A percentile compares a stretch with the other conserved stretches of the same genome.
Conservation (phyloP, 352 stramenopile species). For the Aphanomyces invadans region DNA sequence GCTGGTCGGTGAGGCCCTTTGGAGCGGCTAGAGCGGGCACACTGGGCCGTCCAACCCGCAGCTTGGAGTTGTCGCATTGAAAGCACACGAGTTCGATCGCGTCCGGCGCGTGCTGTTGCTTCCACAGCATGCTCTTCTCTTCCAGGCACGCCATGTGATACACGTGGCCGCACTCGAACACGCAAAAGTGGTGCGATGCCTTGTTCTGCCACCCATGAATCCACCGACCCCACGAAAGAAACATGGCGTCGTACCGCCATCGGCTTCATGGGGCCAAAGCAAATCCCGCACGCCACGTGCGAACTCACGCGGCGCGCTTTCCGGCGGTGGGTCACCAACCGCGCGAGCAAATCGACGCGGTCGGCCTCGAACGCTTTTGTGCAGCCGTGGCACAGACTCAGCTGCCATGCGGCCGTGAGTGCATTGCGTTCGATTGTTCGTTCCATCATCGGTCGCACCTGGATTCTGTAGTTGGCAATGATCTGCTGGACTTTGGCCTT, state of each 20-base stretch:
- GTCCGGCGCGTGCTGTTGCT: constrained; percentile 43
- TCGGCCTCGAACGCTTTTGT: constrained; percentile 76
- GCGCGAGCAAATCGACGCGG: constrained; percentile 55
- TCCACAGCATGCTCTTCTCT: constrained; percentile 85
- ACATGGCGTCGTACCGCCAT: not conserved
- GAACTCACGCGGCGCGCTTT: constrained; percentile 47
- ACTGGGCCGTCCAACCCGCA: constrained; percentile 37
- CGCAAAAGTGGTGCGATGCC: constrained; percentile 39
- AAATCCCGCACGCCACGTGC: constrained; percentile 58
- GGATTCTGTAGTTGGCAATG: constrained; percentile 70
- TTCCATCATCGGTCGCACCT: constrained; percentile 37
- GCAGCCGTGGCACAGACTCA: constrained; percentile 67
- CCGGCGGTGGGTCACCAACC: constrained; percentile 57
- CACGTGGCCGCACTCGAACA: constrained; percentile 77
- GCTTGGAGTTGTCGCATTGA: constrained; percentile 74
- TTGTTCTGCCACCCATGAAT: not conserved
- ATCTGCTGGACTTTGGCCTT: constrained; percentile 78
- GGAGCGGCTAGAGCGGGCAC: constrained; percentile 28
- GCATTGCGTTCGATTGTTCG: too few relatives aligned
- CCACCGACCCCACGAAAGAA: not conserved
- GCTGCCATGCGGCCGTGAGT: constrained; percentile 33
- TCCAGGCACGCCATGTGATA: constrained; percentile 75
- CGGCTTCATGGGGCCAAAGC: constrained; percentile 38
- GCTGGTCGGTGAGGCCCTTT: constrained; percentile 55
- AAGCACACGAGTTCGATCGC: constrained; percentile 64